Conservation (phyloP, 1,284 basidiomycete genomes). For the Sporisorium sorghi region DNA sequence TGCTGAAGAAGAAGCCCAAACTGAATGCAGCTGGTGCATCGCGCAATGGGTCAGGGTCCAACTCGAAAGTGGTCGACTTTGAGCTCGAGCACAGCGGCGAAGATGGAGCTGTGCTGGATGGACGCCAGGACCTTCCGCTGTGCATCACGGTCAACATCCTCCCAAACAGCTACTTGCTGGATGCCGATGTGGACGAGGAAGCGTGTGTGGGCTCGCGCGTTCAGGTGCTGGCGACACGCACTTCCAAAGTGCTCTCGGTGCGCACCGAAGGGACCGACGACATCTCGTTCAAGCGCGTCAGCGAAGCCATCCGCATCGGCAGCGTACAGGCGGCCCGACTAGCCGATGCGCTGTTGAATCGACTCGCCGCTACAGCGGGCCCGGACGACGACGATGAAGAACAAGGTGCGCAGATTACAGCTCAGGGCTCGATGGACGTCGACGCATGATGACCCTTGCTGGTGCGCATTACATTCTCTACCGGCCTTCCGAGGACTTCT, state of each 20-base stretch:
- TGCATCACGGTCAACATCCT: constrained; percentile 62
- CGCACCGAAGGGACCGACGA: constrained; percentile 40
- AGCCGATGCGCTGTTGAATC: constrained; percentile 36
- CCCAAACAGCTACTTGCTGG: constrained; percentile 53
- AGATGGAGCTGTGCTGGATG: constrained; percentile 46
- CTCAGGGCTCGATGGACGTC: constrained; percentile 30
- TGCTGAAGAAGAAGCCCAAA: constrained; percentile 53
- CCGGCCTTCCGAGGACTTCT: background rate
- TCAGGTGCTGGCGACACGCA: constrained; percentile 52
- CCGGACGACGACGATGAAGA: constrained; percentile 23
- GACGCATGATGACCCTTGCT: constrained; percentile 13
- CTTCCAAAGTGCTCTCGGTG: constrained; percentile 44
- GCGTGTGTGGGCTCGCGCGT: constrained; percentile 47
- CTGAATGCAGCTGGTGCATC: constrained; percentile 7
- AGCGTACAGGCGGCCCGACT: constrained; percentile 42
- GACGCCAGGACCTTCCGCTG: constrained; percentile 56
- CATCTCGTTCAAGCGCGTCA: constrained; percentile 45
- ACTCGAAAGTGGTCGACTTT: constrained; percentile 57
- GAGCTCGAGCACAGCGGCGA: constrained; percentile 58
- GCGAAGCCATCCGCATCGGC: constrained; percentile 42
- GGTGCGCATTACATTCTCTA: background rate
- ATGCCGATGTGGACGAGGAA: constrained; percentile 61
- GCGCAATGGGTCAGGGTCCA: constrained; percentile 7
- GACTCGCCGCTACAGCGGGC: constrained; percentile 20
- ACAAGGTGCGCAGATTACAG: background rate